A percentile compares a stretch with the other conserved stretches of the same genome.
These are phyloP conservation scores for Candida glaebosa DNA, from an alignment of 805 yeast genomes.

Conservation along the genomic window DNA sequence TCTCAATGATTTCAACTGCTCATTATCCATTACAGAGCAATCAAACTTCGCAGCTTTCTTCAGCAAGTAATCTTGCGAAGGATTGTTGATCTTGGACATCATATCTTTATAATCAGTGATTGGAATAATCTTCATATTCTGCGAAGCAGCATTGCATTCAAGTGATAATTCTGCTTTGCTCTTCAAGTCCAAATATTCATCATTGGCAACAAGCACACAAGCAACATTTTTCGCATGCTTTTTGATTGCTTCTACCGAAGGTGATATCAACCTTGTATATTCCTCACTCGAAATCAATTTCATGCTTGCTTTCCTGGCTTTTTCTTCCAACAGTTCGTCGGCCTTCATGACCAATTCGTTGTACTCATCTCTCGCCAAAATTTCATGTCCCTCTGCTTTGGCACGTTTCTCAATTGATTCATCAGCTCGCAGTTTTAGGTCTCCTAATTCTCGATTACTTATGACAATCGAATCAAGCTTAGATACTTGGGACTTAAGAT, in stretches of 20 bases:
- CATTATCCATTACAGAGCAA: constrained; percentile 7
- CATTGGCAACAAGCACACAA: constrained; percentile 11
- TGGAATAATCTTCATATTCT: constrained; percentile 13
- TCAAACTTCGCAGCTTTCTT: constrained; percentile 7
- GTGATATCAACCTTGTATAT: constrained; percentile 7
- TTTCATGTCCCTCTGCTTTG: neutral
- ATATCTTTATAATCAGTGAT: constrained; percentile 17
- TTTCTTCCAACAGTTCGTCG: constrained; percentile 14
- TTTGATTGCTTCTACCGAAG: constrained; percentile 7
- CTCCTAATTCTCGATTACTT: constrained; percentile 7
- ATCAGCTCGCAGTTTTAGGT: constrained; percentile 7
- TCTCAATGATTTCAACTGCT: constrained; percentile 11
- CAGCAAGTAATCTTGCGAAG: constrained; percentile 11
- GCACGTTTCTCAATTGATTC: constrained; percentile 11
- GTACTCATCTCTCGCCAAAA: constrained; percentile 9
- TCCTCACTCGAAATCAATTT: constrained; percentile 8
- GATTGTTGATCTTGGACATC: constrained; percentile 11
- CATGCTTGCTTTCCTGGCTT: constrained; percentile 11
- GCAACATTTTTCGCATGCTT: constrained; percentile 7
- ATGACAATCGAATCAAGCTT: neutral
- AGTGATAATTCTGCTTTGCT: constrained; percentile 7
- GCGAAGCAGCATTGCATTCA: constrained; percentile 9
- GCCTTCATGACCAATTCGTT: constrained; percentile 14
- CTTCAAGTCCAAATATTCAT: constrained; percentile 10
- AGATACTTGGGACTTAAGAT: neutral